Conservation (phyloP, 345 rosid species). For the Balakata baccata region DNA sequence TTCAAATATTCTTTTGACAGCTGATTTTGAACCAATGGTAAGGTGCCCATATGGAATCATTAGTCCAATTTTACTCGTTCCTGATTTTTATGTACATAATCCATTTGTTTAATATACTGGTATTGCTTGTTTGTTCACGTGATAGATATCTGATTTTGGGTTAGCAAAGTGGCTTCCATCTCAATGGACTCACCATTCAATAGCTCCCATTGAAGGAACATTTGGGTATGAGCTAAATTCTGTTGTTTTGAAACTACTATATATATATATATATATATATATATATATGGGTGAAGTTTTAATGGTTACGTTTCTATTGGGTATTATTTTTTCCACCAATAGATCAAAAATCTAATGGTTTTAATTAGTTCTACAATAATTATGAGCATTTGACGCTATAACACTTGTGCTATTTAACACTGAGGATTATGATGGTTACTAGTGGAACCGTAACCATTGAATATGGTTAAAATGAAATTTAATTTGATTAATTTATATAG, state of each 20-base stretch:
- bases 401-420: no score
- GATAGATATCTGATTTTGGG: conserved; percentile 90
- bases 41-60: conserved; percentile 28
- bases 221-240: conserved; percentile 55
- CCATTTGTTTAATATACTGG: not conserved
- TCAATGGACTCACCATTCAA: conserved; percentile 97
- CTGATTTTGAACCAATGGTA: conserved; percentile 73
- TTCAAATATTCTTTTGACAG: conserved; percentile 72
- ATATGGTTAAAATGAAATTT: no score
- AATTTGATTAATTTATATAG: conserved; percentile 29
- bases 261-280: no score
- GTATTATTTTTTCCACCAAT: no score
- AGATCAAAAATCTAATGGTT: no score
- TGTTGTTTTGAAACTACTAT: not conserved
- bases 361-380: no score
- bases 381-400: no score
- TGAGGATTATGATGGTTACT: no score
- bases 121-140: not conserved
- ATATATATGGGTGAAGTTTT: no score
- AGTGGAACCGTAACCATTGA: no score
- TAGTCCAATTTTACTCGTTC: not conserved
- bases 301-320: no score
- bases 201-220: conserved; percentile 97
- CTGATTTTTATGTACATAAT: not conserved
- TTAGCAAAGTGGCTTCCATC: conserved; percentile 98